Evolutionary conservation across 768 basidiomycete species (phyloP).

Genomic region (Tulasnella sp.): DNA sequence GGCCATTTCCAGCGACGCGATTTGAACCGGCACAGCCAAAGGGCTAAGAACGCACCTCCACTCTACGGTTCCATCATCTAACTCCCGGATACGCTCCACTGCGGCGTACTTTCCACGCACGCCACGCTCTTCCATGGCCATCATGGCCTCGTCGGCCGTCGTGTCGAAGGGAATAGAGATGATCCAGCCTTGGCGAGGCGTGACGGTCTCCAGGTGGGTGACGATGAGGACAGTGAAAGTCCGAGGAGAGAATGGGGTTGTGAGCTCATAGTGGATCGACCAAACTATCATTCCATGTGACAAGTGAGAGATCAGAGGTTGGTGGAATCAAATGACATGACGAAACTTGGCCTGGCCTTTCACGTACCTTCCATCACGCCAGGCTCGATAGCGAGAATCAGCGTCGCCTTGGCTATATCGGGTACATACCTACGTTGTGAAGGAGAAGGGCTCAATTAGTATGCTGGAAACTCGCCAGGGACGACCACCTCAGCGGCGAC

Average conservation of each 20-base stretch:
- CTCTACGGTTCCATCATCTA: conserved; percentile 13
- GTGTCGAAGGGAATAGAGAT: conserved; percentile 15
- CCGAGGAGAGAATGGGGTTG: conserved; percentile 14
- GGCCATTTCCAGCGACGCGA: neutral
- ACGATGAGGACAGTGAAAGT: conserved; percentile 13
- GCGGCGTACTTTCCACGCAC: conserved; percentile 10
- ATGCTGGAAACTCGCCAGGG: neutral
- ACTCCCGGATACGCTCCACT: conserved; percentile 7
- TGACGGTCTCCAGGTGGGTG: conserved; percentile 15
- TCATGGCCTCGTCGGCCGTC: neutral
- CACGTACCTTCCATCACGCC: conserved; percentile 16
- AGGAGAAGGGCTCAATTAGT: neutral
- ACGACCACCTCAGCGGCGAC: neutral
- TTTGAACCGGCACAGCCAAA: neutral
- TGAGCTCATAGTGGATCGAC: conserved; percentile 12
- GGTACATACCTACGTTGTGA: conserved; percentile 6
- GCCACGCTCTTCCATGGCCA: conserved; percentile 9
- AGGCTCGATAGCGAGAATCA: conserved; percentile 7
- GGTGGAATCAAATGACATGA: neutral
- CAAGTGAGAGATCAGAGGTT: neutral
- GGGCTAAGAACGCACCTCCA: conserved; percentile 12
- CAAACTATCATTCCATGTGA: conserved; percentile 4
- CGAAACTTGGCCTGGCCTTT: neutral
- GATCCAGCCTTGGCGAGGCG: conserved; percentile 14
- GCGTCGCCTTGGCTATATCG: conserved; percentile 1